Conservation (phyloP, 495 filamentous ascomycete genomes). For the Penicillium steckii region DNA sequence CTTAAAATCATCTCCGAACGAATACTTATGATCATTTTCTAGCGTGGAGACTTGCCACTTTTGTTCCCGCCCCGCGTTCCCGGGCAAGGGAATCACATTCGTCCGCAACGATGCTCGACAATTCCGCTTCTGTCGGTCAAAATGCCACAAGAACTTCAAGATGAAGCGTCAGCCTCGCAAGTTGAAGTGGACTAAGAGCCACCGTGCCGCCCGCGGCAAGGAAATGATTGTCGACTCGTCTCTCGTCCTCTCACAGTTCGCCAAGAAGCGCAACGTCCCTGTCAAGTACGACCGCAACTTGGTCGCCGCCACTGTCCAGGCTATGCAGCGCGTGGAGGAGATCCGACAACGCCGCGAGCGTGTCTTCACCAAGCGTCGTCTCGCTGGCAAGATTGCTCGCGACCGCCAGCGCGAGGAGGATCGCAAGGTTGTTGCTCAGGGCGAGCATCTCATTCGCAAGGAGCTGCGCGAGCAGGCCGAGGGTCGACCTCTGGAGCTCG, state of each 20-base stretch:
- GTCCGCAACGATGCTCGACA: slow-evolving; percentile 76
- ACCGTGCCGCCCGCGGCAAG: slow-evolving; percentile 73
- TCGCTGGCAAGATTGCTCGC: slow-evolving; percentile 83
- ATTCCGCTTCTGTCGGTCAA: slow-evolving; percentile 70
- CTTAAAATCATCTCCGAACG: not conserved
- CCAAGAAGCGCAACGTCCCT: slow-evolving; percentile 88
- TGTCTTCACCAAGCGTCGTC: slow-evolving; percentile 86
- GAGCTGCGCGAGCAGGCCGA: slow-evolving; percentile 47
- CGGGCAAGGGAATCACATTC: slow-evolving; percentile 86
- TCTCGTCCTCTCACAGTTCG: slow-evolving; percentile 86
- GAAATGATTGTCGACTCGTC: slow-evolving; percentile 95
- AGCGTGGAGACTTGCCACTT: slow-evolving; percentile 90
- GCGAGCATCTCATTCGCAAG: slow-evolving; percentile 72
- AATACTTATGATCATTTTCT: not conserved
- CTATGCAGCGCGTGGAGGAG: slow-evolving; percentile 89
- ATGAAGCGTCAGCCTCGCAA: slow-evolving; percentile 90
- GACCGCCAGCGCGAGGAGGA: slow-evolving; percentile 67
- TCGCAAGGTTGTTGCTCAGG: slow-evolving; percentile 83
- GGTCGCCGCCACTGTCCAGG: slow-evolving; percentile 79
- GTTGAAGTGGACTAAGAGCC: slow-evolving; percentile 81
- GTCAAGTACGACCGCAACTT: slow-evolving; percentile 93
- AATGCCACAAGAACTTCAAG: slow-evolving; percentile 98
- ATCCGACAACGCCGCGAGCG: slow-evolving; percentile 81
- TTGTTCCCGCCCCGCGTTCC: slow-evolving; percentile 83
- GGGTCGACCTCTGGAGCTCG: slow-evolving; percentile 39